Evolutionary conservation across 176 grass and related monocot species (phyloP).

Genomic region (Ensete glaucum): DNA sequence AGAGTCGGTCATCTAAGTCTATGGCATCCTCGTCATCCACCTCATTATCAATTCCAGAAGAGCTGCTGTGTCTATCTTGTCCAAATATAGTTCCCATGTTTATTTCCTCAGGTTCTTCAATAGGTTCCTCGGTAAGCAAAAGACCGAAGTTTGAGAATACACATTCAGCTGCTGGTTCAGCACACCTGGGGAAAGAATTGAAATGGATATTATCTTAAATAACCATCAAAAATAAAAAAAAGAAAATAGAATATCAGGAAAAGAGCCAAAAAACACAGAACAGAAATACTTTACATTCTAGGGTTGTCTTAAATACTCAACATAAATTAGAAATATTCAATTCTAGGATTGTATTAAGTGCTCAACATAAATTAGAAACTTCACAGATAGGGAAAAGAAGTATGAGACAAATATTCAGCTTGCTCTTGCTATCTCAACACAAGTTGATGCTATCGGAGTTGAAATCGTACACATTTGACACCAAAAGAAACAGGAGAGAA

Average conservation of each 20-base stretch:
- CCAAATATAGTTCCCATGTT: conserved; percentile 36
- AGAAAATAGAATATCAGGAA: not conserved
- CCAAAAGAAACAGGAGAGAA: too few relatives aligned
- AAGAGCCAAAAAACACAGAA: too few relatives aligned
- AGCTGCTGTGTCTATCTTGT: conserved; percentile 24
- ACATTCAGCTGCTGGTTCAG: conserved; percentile 45
- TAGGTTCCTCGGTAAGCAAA: conserved; percentile 46
- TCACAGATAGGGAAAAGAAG: too few relatives aligned
- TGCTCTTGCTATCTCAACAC: too few relatives aligned
- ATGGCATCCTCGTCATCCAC: conserved; percentile 38
- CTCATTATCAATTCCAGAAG: conserved; percentile 2
- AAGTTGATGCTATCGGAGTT: too few relatives aligned
- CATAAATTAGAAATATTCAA: too few relatives aligned
- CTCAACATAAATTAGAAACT: too few relatives aligned
- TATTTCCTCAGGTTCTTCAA: conserved; percentile 49
- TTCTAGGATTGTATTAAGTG: too few relatives aligned
- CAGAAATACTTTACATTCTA: too few relatives aligned
- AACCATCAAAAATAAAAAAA: not conserved
- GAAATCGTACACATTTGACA: too few relatives aligned
- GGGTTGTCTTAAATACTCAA: too few relatives aligned
- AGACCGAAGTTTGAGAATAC: conserved; percentile 70
- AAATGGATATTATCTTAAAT: not conserved
- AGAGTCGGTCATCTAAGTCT: conserved; percentile 65
- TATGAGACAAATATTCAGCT: too few relatives aligned
- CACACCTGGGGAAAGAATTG: conserved; percentile 38